Evolutionary conservation across 345 rosid genomes (phyloP).

Genomic region (Noccaea bulbosa): DNA sequence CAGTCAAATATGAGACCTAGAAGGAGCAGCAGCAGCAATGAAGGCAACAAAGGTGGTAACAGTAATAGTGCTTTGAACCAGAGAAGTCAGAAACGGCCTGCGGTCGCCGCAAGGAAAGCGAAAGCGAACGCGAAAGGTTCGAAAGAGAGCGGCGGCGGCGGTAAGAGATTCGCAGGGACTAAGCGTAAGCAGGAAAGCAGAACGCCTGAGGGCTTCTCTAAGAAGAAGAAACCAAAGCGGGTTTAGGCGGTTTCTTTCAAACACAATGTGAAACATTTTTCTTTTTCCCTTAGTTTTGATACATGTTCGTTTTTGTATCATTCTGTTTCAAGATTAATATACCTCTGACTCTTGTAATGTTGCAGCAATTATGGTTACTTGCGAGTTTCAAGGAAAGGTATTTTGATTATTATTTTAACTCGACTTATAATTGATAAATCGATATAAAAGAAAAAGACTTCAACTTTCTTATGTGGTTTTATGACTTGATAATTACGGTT

Average conservation of each 20-base stretch:
- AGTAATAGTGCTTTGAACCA: constrained; percentile 47
- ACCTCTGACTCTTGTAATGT: constrained; percentile 31
- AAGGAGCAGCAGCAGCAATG: constrained; percentile 35
- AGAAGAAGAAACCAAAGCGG: constrained; percentile 63
- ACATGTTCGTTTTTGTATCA: constrained; percentile 22
- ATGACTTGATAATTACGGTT: not conserved
- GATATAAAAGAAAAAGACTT: not conserved
- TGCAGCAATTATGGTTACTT: constrained; percentile 25
- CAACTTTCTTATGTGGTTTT: not conserved
- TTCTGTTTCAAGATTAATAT: constrained; percentile 16
- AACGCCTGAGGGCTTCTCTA: constrained; percentile 58
- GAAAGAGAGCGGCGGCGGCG: constrained; percentile 40
- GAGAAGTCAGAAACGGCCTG: constrained; percentile 62
- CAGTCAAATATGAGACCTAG: constrained; percentile 46
- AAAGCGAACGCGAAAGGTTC: constrained; percentile 53
- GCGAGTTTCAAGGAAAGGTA: constrained; percentile 9
- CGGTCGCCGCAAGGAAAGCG: constrained; percentile 85
- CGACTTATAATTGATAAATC: not conserved
- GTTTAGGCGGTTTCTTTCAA: constrained; percentile 26
- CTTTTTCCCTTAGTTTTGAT: constrained; percentile 28
- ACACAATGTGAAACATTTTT: constrained; percentile 8
- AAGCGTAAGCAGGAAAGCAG: constrained; percentile 75
- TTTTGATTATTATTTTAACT: not conserved
- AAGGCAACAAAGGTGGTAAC: constrained; percentile 28
- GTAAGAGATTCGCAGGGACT: constrained; percentile 50